phyloP scores from a whole-genome alignment of 1,284 basidiomycete species.

The Moesziomyces globuligerus region DNA sequence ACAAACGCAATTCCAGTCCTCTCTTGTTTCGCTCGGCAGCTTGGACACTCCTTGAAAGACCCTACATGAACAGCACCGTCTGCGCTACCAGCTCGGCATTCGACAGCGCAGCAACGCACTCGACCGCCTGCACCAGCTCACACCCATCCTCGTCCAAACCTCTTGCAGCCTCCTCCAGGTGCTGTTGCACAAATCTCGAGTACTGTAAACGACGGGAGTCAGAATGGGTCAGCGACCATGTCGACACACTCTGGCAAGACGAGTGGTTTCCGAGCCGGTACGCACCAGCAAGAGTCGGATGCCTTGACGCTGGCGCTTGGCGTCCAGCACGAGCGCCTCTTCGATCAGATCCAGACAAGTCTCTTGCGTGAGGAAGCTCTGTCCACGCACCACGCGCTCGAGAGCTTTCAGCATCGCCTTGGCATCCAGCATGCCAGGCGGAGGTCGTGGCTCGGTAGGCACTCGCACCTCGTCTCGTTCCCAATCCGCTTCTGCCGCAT shows the following conservation, averaged over 20 bases:
- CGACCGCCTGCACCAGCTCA: constrained; percentile 33
- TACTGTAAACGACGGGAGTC: constrained; percentile 1
- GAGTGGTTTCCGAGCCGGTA: neutral
- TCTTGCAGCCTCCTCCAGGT: constrained; percentile 3
- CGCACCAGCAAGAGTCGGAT: constrained; percentile 34
- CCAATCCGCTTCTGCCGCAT: constrained; percentile 20
- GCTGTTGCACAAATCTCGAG: constrained; percentile 14
- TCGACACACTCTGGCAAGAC: too few species aligned
- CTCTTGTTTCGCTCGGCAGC: neutral
- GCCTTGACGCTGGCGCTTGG: constrained; percentile 21
- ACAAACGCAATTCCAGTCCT: constrained; percentile 2
- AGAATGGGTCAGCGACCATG: too few species aligned
- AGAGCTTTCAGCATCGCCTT: constrained; percentile 36
- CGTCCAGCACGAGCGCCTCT: constrained; percentile 17
- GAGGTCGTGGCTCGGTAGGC: constrained; percentile 47
- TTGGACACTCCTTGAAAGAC: neutral
- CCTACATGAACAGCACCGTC: constrained; percentile 34
- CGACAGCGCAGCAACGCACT: constrained; percentile 33
- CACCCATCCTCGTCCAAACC: constrained; percentile 5
- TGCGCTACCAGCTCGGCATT: constrained; percentile 19
- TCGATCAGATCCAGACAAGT: constrained; percentile 13
- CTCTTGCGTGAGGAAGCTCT: neutral
- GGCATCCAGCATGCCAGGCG: constrained; percentile 66
- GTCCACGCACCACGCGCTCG: constrained; percentile 3
- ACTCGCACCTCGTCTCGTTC: constrained; percentile 36